These are phyloP conservation scores for Suhomyces prunicola DNA, from an alignment of 805 yeast species.

Conservation along the genomic window DNA sequence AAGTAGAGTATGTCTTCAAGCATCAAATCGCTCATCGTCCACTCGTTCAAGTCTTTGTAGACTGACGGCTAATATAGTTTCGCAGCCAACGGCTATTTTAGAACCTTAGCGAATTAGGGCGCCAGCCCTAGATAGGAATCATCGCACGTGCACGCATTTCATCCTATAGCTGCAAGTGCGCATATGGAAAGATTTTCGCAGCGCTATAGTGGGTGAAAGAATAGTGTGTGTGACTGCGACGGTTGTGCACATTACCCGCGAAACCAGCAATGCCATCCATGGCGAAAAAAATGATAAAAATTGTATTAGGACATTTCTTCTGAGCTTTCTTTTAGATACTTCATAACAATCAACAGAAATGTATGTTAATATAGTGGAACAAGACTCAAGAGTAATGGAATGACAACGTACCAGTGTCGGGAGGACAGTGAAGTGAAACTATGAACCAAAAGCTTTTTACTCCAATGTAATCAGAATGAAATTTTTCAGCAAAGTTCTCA, in stretches of 20 bases:
- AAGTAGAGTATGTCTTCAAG: not conserved
- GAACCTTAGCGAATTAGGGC: not conserved
- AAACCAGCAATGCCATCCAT: constrained; percentile 1
- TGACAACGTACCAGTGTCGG: not conserved
- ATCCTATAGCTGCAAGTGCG: not conserved
- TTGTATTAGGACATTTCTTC: constrained; percentile 3
- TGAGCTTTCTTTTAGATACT: constrained; percentile 10
- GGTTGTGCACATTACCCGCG: constrained; percentile 2
- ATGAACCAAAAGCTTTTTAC: not conserved
- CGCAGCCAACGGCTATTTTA: not conserved
- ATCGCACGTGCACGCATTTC: too few species aligned
- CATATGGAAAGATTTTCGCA: constrained; percentile 3
- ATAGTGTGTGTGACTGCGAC: not conserved
- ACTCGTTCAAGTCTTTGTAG: not conserved
- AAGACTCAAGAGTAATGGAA: not conserved
- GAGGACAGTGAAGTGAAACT: not conserved
- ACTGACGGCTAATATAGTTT: not conserved
- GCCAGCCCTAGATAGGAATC: not conserved
- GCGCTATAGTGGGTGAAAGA: not conserved
- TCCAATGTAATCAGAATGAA: not conserved
- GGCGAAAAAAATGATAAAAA: constrained; percentile 6
- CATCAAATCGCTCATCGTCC: not conserved
- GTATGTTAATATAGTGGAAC: constrained; percentile 9
- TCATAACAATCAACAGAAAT: constrained; percentile 12
- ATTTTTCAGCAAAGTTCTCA: not conserved